A percentile compares a stretch with the other conserved stretches of the same genome.
phyloP scores from a whole-genome alignment of 768 basidiomycete genomes.

The Kwoniella shandongensis region DNA sequence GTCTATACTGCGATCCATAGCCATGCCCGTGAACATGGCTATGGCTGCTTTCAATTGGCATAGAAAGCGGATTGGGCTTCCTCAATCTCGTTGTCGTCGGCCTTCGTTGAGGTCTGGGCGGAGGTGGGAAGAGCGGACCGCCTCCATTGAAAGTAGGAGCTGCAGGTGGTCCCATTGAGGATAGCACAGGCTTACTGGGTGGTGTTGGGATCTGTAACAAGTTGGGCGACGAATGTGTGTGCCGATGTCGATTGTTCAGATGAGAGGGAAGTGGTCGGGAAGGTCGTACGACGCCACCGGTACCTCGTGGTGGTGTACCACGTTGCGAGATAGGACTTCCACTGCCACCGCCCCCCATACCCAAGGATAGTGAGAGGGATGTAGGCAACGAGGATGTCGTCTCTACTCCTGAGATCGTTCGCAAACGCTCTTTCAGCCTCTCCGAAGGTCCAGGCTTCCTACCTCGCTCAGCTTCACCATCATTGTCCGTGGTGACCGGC shows the following conservation, averaged over 20 bases:
- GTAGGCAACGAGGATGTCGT: not conserved
- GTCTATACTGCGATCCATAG: not conserved
- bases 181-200: not conserved
- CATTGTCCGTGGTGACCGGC: not conserved
- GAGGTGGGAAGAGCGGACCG: slow-evolving; percentile 17
- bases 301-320: not conserved
- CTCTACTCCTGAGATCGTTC: slow-evolving; percentile 16
- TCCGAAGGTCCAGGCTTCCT: slow-evolving; percentile 11
- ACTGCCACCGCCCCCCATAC: not conserved
- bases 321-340: not conserved
- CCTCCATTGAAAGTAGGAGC: slow-evolving; percentile 9
- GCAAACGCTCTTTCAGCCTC: slow-evolving; percentile 15
- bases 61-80: slow-evolving; percentile 25
- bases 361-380: not conserved
- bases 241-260: slow-evolving; percentile 16
- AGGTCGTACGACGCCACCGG: not conserved
- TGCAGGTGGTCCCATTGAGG: slow-evolving; percentile 11
- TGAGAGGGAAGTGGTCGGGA: slow-evolving; percentile 18
- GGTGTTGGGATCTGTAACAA: slow-evolving; percentile 7
- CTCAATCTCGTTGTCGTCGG: slow-evolving; percentile 27
- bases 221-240: slow-evolving; percentile 27
- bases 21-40: not conserved
- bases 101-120: slow-evolving; percentile 15
- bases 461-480: not conserved
- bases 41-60: slow-evolving; percentile 21